phyloP scores from a whole-genome alignment of 2,329 filamentous ascomycete genomes.

The Bisporella sp. region DNA sequence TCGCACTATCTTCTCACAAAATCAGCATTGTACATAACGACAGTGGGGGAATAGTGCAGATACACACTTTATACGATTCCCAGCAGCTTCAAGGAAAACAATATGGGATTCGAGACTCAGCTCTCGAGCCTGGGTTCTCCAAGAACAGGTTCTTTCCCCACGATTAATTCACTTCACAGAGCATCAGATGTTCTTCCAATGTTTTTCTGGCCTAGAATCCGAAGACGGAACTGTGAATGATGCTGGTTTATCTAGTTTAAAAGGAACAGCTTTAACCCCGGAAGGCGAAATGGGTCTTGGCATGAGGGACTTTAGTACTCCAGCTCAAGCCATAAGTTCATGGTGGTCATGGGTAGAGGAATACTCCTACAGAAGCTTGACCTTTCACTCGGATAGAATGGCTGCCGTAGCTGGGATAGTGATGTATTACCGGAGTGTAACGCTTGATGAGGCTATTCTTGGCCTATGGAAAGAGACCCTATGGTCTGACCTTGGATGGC shows the following conservation, averaged over 20 bases:
- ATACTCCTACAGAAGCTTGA: neutral
- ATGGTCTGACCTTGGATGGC: neutral
- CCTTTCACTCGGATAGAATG: neutral
- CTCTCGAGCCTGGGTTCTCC: neutral
- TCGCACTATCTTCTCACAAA: neutral
- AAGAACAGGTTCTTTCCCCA: neutral
- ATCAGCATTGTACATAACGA: neutral
- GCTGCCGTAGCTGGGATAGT: neutral
- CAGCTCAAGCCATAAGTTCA: neutral
- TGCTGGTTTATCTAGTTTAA: neutral
- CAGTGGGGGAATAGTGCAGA: neutral
- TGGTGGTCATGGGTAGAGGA: neutral
- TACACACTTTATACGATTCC: neutral
- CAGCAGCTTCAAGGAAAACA: neutral
- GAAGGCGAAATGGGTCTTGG: neutral
- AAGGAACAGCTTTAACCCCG: neutral
- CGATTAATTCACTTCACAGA: neutral
- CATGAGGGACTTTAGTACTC: neutral
- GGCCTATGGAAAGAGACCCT: neutral
- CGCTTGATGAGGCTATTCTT: neutral
- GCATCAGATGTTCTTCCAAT: neutral
- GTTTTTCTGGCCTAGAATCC: neutral
- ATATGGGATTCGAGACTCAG: neutral
- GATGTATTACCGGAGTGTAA: neutral
- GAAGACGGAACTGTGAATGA: neutral